Evolutionary conservation across 176 grass and related monocot species (phyloP).

Genomic region (Triticum timopheevii): DNA sequence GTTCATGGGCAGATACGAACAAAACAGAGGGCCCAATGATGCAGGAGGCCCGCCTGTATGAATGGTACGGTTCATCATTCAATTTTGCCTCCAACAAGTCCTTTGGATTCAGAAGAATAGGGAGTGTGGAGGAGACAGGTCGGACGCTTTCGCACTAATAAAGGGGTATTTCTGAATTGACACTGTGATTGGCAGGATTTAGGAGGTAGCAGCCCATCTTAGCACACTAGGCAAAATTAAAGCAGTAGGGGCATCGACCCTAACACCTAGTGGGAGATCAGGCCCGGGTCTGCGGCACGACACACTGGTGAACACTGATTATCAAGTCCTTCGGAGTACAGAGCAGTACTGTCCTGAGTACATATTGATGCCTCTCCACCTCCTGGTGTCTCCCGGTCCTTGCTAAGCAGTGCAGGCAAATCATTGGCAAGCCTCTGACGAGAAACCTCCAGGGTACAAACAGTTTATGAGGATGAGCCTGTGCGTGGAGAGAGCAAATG

Average conservation of each 20-base stretch:
- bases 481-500: not conserved
- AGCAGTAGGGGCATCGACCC: not conserved
- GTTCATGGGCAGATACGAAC: slow-evolving; percentile 1
- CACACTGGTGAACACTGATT: not conserved
- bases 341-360: slow-evolving; percentile 4
- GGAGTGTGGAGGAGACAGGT: not conserved
- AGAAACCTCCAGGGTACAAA: not conserved
- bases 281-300: not conserved
- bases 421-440: not conserved
- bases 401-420: not conserved
- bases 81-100: not conserved
- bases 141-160: not conserved
- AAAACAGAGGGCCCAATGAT: not conserved
- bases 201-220: not conserved
- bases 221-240: not conserved
- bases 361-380: slow-evolving; percentile 21
- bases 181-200: not conserved
- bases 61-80: not conserved
- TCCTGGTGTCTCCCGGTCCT: not conserved
- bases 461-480: not conserved
- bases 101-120: not conserved
- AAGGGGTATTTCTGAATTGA: not conserved
- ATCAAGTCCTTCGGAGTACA: slow-evolving; percentile 15
- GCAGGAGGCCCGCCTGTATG: slow-evolving; percentile 1
- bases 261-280: not conserved